Evolutionary conservation across 257 asterid species (phyloP), one percentile per base, ranked within the genome.

Genomic region (Lycium barbarum): DNA sequence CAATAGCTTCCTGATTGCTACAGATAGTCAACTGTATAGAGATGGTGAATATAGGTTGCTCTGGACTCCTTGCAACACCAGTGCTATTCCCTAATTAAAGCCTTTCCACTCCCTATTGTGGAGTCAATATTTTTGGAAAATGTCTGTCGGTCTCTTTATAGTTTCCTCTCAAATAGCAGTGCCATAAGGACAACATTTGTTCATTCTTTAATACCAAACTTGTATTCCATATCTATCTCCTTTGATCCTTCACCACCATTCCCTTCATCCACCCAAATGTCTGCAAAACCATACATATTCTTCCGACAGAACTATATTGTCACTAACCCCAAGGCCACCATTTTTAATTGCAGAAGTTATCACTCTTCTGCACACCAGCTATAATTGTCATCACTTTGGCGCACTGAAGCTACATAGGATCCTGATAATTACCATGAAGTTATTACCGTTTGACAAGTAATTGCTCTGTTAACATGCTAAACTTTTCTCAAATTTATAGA

Each of bases 151-250:
- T 76, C 47, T 53, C 17, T 49, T 22, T 51, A 51, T 51, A 2
- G 14, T 76, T 74, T 76, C 63, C 82, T 26, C 82, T 76, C 62
- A 74, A 74, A 49, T 51, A 22, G 20, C 47, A 54, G 82, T 49
- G 22, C 43, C 45, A 33, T 13, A 26, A 1, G n/a, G 36, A 26
- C 82, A 13, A 51, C 5, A 51, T 51, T 8, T 7, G 22, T 51
- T 76, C 82, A 51, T 76, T 51, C 82, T 76, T 51, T 35, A 51
- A 51, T 26, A 12, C 63, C 22, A 49, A 74, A 51, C 22, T 26
- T 76, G 14, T 9, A 51, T 76, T 51, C 45, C 82, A 51, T 76
- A 22, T 26, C 6, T 22, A 76, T 76, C 26, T 76, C 63, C 26
- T 74, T 76, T 51, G 82, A 76, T 76, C 45, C 82, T 76, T 63